Conservation (phyloP, 2,329 filamentous ascomycete species). For the Calonectria fujianensis region DNA sequence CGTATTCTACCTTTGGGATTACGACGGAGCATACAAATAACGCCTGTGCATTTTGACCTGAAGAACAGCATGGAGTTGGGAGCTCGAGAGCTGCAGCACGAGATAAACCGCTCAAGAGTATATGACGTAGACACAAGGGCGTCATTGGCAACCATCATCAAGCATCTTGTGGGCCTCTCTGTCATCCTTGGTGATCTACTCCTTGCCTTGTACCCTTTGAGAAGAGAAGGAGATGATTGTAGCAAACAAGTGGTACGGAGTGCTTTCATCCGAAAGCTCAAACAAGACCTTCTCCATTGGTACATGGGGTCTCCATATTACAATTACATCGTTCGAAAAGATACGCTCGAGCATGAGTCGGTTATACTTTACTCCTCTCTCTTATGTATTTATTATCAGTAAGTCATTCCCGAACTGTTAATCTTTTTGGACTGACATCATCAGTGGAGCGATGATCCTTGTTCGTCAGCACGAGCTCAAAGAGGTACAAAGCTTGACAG, state of each 20-base stretch:
- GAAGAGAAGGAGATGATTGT: not conserved
- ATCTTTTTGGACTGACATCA: not conserved
- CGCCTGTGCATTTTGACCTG: conserved; percentile 21
- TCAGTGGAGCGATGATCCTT: conserved; percentile 18
- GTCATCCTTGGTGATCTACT: conserved; percentile 1
- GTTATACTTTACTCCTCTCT: conserved; percentile 12
- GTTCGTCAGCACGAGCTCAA: conserved; percentile 13
- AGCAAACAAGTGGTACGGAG: not conserved
- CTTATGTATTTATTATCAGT: conserved; percentile 28
- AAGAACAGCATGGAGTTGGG: conserved; percentile 12
- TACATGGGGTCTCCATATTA: not conserved
- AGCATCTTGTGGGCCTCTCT: conserved; percentile 13
- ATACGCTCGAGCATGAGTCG: not conserved
- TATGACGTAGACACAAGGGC: conserved; percentile 18
- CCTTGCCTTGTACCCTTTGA: conserved; percentile 7
- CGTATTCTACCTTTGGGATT: conserved; percentile 16
- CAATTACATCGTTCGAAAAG: not conserved
- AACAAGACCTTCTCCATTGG: conserved; percentile 15
- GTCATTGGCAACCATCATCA: not conserved
- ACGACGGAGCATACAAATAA: conserved; percentile 24
- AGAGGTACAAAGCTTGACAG: not conserved
- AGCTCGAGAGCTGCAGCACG: not conserved
- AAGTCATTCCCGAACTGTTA: not conserved
- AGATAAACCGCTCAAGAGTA: conserved; percentile 20
- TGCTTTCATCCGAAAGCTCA: conserved; percentile 8